Evolutionary conservation across 306 rosid species (phyloP), one percentile per base, ranked within the genome.

Genomic region (Ammopiptanthus mongolicus): DNA sequence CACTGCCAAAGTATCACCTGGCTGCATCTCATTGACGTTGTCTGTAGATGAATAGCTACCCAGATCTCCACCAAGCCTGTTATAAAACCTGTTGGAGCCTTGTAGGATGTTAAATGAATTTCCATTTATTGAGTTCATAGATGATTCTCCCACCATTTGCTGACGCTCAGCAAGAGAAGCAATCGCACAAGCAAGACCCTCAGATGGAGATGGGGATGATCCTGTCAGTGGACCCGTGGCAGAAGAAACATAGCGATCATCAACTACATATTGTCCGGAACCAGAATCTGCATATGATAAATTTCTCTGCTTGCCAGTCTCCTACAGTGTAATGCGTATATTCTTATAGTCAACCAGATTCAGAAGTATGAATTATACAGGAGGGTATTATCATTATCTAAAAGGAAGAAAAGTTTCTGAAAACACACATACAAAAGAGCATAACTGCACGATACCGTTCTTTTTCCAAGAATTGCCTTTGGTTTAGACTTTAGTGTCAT

Each of bases 101-200:
- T 85, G 96, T 77, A 52, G 80, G 83, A 77, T 74, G 79, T 75
- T 87, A 71, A 84, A 73, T 39, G 84, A 72, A 67, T 66, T 83
- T 80, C 87, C 87, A 50, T 76, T 82, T 17, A 78, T 75, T 15
- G 87, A 31, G 78, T 74, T 80, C 51, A 52, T 41, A 14, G 93
- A 82, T 46, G 91, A 81, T 77, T 91, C 97, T 56, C 88, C 89
- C 18, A 81, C 76, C 25, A 67, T 83, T 84, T 96, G 99, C 69
- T 92, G 99, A 61, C 94, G 98, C 84, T 96, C 99, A 7, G 99
- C 98, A 59, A 96, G 96, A 78, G 99, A 96, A 69, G 99, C 99
- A 77, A 92, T 88, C 41, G 97, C 97, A 82, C 98, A 87, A 63
- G 98, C 99, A 78, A 96, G 98, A 44, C 98, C 96, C n/a, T 91